Percentiles rank a stretch among this genome's conserved stretches.
Evolutionary conservation across 2,329 filamentous ascomycete species (phyloP).

Genomic region (Fusarium penzigii): DNA sequence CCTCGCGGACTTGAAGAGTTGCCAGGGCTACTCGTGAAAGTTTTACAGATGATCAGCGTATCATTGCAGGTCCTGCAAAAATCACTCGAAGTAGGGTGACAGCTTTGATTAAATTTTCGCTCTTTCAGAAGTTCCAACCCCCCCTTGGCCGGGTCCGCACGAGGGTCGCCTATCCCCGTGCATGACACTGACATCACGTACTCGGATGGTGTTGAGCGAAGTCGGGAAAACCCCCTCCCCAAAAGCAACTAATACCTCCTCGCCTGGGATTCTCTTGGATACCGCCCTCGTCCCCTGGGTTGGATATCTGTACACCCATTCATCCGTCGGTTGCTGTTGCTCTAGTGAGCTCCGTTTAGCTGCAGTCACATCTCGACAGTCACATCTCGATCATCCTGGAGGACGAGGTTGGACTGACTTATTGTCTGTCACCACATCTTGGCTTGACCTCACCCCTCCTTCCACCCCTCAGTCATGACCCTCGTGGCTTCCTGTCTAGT

Average conservation of each 20-base stretch:
- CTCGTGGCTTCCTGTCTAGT: slow-evolving; percentile 22
- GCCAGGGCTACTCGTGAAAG: slow-evolving; percentile 23
- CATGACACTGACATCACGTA: slow-evolving; percentile 29
- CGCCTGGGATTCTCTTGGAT: slow-evolving; percentile 9
- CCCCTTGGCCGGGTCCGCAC: slow-evolving; percentile 12
- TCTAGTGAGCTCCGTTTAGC: slow-evolving; percentile 25
- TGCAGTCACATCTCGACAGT: slow-evolving; percentile 29
- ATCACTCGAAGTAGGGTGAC: slow-evolving; percentile 8
- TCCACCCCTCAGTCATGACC: not conserved
- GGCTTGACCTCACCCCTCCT: slow-evolving; percentile 23
- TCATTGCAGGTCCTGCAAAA: slow-evolving; percentile 24
- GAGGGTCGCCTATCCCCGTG: slow-evolving; percentile 22
- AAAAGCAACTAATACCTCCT: slow-evolving; percentile 5
- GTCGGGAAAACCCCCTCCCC: slow-evolving; percentile 1
- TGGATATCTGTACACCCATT: slow-evolving; percentile 10
- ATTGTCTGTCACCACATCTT: slow-evolving; percentile 25
- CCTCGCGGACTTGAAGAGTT: slow-evolving; percentile 14
- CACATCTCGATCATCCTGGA: slow-evolving; percentile 24
- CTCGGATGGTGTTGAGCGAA: not conserved
- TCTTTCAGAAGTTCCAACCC: slow-evolving; percentile 11
- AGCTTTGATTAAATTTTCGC: slow-evolving; percentile 20
- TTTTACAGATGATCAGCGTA: slow-evolving; percentile 18
- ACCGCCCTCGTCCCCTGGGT: slow-evolving; percentile 3
- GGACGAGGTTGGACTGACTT: slow-evolving; percentile 20
- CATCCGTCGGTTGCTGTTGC: slow-evolving; percentile 22